Base-by-base conservation (phyloP, 139 green algal genomes). In the Haematococcus sp. region DNA sequence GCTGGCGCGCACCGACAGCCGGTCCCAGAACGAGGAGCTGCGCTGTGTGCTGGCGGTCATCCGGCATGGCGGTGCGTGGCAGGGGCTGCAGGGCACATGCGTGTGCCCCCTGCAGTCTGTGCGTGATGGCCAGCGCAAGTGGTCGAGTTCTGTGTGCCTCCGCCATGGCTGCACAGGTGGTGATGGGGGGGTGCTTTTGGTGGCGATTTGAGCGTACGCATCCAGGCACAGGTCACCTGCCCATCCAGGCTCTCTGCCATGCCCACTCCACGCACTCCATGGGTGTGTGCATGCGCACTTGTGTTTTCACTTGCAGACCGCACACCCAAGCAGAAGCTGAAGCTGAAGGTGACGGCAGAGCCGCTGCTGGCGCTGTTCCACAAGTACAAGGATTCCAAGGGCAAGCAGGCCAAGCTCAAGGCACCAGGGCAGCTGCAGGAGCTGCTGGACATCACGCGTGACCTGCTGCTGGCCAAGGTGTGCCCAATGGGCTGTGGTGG, bases 271-370 rank as follows among this genome's bases (percentile, higher is more conserved):
- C 17, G 7, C 23, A 43, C 16, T 9, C 28, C 59, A 66, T 35
- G 59, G 25, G n/a, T 5, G 19, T 66, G 59, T 20, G 27, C 59
- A 66, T 35, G n/a, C n/a, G n/a, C n/a, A 17, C 63, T 70, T 5
- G 3, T 27, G 11, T 55, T 31, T 7, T 52, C 34, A 5, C 19
- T 71, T 86, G 15, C 70, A 82, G 95, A 99, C 84, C 89, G 95
- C 65, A 99, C 95, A 3, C 95, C 95, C n/a, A 99, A 99, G 79
- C 93, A 98, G 76, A 98, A 98, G 84, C 91, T 98, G 79, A 98
- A 98, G 84, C 85, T 98, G 81, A 86, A 85, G 34, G 85, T 98
- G 17, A 92, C 74, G 1, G 86, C 96, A 76, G 76, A 86, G 76
- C 81, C 85, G 9, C 82, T 98, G 67, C 84, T 99, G 74, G 83